These are phyloP conservation scores for Rhizopus delemar DNA, from an alignment of 371 early-diverging fungal genomes.

Conservation along the genomic window DNA sequence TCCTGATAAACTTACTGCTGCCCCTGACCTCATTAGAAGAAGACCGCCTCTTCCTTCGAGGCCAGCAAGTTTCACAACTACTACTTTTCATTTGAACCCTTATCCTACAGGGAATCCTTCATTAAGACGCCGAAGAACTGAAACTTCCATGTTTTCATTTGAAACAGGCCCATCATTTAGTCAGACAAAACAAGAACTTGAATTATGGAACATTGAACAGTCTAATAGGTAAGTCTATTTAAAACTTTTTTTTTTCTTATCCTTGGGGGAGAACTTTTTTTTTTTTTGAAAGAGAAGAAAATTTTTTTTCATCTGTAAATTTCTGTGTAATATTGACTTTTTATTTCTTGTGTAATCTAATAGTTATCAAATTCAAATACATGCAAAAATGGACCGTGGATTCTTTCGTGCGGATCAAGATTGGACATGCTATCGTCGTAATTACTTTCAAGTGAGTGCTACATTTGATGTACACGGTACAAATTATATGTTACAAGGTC, in stretches of 20 bases:
- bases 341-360: slow-evolving; percentile 8
- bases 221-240: slow-evolving; percentile 37
- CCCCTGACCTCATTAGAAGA: slow-evolving; percentile 36
- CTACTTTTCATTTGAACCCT: slow-evolving; percentile 47
- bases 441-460: slow-evolving; percentile 85
- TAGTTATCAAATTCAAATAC: slow-evolving; percentile 52
- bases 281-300: not conserved
- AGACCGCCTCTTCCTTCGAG: slow-evolving; percentile 42
- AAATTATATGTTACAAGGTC: slow-evolving; percentile 36
- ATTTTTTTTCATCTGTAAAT: not conserved
- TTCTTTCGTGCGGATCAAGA: slow-evolving; percentile 76
- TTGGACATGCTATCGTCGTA: slow-evolving; percentile 93
- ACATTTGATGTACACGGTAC: slow-evolving; percentile 61
- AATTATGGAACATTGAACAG: slow-evolving; percentile 48
- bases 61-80: slow-evolving; percentile 48
- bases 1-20: slow-evolving; percentile 17
- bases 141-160: slow-evolving; percentile 49
- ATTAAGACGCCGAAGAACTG: slow-evolving; percentile 45
- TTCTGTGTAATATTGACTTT: slow-evolving; percentile 11
- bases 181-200: slow-evolving; percentile 40
- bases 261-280: not conserved
- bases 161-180: slow-evolving; percentile 52
- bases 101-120: slow-evolving; percentile 34
- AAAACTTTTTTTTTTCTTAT: not conserved
- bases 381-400: slow-evolving; percentile 75